phyloP scores from a whole-genome alignment of 225 moss, liverwort and hornwort genomes.

The Sphagnum contortum region DNA sequence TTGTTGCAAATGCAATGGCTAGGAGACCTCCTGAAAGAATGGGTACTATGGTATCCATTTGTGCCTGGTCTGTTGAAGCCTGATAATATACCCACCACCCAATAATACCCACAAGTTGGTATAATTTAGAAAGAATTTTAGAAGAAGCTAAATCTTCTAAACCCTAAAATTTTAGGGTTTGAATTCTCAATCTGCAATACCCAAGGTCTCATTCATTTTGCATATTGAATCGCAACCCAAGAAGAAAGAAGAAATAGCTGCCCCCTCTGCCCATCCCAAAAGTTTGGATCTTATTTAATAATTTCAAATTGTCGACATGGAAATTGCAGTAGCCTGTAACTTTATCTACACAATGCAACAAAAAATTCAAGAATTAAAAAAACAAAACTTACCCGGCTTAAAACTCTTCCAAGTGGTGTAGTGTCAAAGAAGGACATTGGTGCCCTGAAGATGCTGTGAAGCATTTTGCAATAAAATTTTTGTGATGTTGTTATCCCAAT shows the following conservation, averaged over 20 bases:
- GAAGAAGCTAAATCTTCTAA: no score
- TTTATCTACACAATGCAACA: neutral
- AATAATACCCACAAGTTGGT: neutral
- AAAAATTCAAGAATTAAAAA: neutral
- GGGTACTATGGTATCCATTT: constrained; percentile 28
- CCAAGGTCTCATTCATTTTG: no score
- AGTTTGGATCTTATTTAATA: no score
- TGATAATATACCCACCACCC: constrained; percentile 7
- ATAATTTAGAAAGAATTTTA: no score
- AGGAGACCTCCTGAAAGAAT: constrained; percentile 31
- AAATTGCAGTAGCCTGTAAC: neutral
- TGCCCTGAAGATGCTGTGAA: constrained; percentile 39
- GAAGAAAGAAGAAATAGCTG: no score
- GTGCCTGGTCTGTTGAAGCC: constrained; percentile 54
- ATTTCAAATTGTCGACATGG: neutral
- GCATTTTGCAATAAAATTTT: constrained; percentile 40
- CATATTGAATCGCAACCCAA: no score
- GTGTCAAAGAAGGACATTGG: constrained; percentile 64
- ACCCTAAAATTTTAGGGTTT: no score
- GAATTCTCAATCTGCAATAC: no score
- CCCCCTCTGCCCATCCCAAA: no score
- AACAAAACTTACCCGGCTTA: constrained; percentile 46
- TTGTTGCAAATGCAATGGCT: constrained; percentile 30
- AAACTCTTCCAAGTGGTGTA: constrained; percentile 53
- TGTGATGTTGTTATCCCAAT: constrained; percentile 35